These are phyloP conservation scores for Peronosclerospora sorghi DNA, from an alignment of 352 stramenopile genomes.

Conservation along the genomic window DNA sequence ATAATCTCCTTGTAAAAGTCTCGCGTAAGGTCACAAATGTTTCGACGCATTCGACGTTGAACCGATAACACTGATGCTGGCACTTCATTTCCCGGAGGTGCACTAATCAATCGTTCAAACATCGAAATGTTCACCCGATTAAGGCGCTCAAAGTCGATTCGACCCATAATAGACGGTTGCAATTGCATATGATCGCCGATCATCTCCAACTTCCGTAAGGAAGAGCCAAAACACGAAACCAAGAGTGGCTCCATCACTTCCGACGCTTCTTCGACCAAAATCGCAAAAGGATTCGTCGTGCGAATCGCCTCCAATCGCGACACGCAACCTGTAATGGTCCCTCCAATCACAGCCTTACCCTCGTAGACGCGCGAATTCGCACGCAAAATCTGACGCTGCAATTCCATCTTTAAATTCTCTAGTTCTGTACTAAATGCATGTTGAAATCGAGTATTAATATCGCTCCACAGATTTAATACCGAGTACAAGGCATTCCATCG, in stretches of 20 bases:
- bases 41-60: conserved; percentile 80
- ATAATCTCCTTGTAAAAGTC: conserved; percentile 75
- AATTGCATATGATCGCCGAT: conserved; percentile 84
- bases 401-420: conserved; percentile 30
- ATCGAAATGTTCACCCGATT: conserved; percentile 86
- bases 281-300: conserved; percentile 74
- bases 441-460: conserved; percentile 17
- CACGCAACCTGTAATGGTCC: conserved; percentile 83
- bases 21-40: conserved; percentile 80
- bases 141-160: conserved; percentile 72
- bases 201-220: conserved; percentile 82
- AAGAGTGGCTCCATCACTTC: conserved; percentile 84
- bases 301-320: conserved; percentile 72
- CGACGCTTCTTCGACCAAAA: conserved; percentile 80
- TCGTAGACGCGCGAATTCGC: conserved; percentile 71
- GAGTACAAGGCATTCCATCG: conserved; percentile 38
- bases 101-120: conserved; percentile 81
- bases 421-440: conserved; percentile 13
- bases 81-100: conserved; percentile 44
- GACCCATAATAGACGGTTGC: conserved; percentile 71
- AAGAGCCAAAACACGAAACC: conserved; percentile 74
- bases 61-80: conserved; percentile 77
- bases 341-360: conserved; percentile 75
- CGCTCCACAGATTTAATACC: conserved; percentile 13
- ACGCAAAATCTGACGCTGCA: conserved; percentile 51